A percentile compares a stretch with the other conserved stretches of the same genome.
Evolutionary conservation across 495 filamentous ascomycete genomes (phyloP).

Genomic region (Halenospora varia): DNA sequence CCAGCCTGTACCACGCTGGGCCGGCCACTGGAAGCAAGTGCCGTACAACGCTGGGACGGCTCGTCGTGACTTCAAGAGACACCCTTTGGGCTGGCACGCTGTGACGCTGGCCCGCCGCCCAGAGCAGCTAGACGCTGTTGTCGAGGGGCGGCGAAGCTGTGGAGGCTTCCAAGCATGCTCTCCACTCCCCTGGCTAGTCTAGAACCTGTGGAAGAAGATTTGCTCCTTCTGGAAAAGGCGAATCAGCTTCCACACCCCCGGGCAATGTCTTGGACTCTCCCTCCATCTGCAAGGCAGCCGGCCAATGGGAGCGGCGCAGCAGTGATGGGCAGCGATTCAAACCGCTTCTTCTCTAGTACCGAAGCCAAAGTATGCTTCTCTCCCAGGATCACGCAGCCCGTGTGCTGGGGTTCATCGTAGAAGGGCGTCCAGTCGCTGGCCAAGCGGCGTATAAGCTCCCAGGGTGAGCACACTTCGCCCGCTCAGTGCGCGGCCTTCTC

Average conservation of each 20-base stretch:
- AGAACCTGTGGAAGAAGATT: not conserved
- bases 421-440: not conserved
- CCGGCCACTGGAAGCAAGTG: too few species aligned
- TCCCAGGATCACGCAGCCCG: not conserved
- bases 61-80: too few species aligned
- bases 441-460: not conserved
- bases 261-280: not conserved
- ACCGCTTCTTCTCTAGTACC: not conserved
- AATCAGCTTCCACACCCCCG: not conserved
- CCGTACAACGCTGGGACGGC: too few species aligned
- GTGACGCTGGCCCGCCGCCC: too few species aligned
- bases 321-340: not conserved
- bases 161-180: not conserved
- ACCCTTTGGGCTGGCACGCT: too few species aligned
- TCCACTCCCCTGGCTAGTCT: not conserved
- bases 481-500: too few species aligned
- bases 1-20: too few species aligned
- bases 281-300: not conserved
- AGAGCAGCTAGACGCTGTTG: too few species aligned
- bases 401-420: not conserved
- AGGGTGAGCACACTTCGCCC: too few species aligned
- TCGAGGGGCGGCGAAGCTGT: too few species aligned
- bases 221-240: not conserved
- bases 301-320: conserved; percentile 1
- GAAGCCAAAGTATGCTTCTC: not conserved